Conservation (phyloP, 2,329 filamentous ascomycete species). For the Hypomyces perniciosus region DNA sequence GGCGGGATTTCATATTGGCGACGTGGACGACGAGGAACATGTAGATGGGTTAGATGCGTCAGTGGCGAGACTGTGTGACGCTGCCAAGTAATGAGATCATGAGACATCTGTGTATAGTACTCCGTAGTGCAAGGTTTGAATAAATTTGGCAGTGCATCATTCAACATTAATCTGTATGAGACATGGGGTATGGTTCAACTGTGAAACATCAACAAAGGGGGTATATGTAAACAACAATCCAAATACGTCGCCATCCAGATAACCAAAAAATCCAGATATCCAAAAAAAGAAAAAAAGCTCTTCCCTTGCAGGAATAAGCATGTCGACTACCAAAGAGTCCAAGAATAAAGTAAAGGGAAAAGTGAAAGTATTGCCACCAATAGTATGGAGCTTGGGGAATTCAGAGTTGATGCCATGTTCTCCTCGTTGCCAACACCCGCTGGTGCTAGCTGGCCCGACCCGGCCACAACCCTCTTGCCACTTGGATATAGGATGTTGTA, state of each 20-base stretch:
- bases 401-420: not conserved
- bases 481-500: constrained; percentile 43
- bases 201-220: constrained; percentile 10
- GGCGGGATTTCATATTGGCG: constrained; percentile 21
- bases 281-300: constrained; percentile 4
- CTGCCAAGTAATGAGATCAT: not conserved
- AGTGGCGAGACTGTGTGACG: constrained; percentile 14
- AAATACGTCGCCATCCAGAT: not conserved
- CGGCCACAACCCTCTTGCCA: constrained; percentile 35
- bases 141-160: constrained; percentile 1
- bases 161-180: not conserved
- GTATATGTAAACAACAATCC: not conserved
- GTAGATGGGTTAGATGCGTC: constrained; percentile 11
- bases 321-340: constrained; percentile 2
- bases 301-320: not conserved
- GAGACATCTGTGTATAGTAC: not conserved
- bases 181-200: constrained; percentile 7
- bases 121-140: not conserved
- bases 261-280: constrained; percentile 6
- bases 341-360: not conserved
- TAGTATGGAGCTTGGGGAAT: not conserved
- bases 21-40: constrained; percentile 15
- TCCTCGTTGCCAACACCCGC: not conserved
- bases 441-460: not conserved
- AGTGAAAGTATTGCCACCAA: constrained; percentile 5